Percentiles rank a stretch among this genome's conserved stretches.
Evolutionary conservation across 2,329 filamentous ascomycete genomes (phyloP).

Genomic region (Pseudopyricularia cyperi): DNA sequence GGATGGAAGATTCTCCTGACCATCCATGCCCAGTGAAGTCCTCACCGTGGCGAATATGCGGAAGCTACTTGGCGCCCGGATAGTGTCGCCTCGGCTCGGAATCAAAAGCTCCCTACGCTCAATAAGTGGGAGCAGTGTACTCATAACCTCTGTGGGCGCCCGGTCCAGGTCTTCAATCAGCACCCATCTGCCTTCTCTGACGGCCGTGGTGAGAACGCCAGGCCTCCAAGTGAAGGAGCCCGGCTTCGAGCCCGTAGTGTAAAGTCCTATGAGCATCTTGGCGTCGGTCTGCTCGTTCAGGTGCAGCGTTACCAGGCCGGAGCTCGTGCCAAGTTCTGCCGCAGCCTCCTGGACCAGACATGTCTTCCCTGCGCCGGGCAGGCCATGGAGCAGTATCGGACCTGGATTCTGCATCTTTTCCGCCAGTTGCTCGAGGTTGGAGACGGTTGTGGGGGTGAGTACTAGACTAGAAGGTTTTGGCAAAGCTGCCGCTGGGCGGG

Average conservation of each 20-base stretch:
- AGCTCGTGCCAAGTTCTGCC: constrained; percentile 62
- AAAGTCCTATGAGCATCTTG: constrained; percentile 89
- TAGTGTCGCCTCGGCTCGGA: constrained; percentile 73
- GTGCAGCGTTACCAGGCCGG: constrained; percentile 83
- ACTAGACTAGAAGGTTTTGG: constrained; percentile 41
- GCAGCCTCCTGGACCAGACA: constrained; percentile 73
- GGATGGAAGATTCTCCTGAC: constrained; percentile 51
- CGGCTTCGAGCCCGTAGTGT: constrained; percentile 76
- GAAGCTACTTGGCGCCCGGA: constrained; percentile 74
- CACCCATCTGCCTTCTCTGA: constrained; percentile 90
- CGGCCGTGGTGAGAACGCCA: constrained; percentile 85
- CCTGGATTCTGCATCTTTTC: constrained; percentile 50
- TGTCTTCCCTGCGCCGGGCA: constrained; percentile 84
- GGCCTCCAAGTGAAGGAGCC: constrained; percentile 88
- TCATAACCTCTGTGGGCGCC: constrained; percentile 88
- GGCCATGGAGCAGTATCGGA: constrained; percentile 70
- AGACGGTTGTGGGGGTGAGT: constrained; percentile 56
- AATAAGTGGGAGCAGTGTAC: constrained; percentile 81
- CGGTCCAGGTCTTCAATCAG: constrained; percentile 94
- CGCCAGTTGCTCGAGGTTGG: constrained; percentile 61
- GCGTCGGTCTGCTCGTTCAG: constrained; percentile 97
- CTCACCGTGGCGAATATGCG: constrained; percentile 85
- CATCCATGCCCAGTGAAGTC: constrained; percentile 57
- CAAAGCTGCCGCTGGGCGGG: constrained; percentile 40
- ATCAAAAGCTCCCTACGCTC: constrained; percentile 86